A percentile compares a stretch with the other conserved stretches of the same genome.
These are phyloP conservation scores for Aspergillus avenaceus DNA, from an alignment of 495 filamentous ascomycete genomes.

Conservation along the genomic window DNA sequence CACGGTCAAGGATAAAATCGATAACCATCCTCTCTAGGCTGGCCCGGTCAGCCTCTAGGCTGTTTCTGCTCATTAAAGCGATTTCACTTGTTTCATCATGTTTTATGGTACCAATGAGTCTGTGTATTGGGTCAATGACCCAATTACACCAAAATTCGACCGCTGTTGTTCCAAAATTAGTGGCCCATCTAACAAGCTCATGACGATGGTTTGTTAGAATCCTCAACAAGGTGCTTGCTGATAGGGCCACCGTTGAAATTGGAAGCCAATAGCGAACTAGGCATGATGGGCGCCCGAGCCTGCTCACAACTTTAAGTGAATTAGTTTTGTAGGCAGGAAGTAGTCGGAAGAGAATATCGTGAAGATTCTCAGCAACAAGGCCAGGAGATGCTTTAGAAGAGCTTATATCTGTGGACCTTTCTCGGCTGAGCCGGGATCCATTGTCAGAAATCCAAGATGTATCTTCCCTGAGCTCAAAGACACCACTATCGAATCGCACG, in stretches of 20 bases:
- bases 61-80: slow-evolving; percentile 89
- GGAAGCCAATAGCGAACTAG: slow-evolving; percentile 87
- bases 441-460: slow-evolving; percentile 62
- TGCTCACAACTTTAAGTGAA: slow-evolving; percentile 43
- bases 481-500: slow-evolving; percentile 40
- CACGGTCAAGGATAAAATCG: slow-evolving; percentile 82
- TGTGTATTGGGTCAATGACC: slow-evolving; percentile 79
- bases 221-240: slow-evolving; percentile 75
- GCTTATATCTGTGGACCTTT: slow-evolving; percentile 19
- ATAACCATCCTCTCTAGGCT: slow-evolving; percentile 97
- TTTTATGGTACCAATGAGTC: slow-evolving; percentile 84
- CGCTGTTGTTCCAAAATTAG: slow-evolving; percentile 67
- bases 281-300: slow-evolving; percentile 72
- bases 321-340: slow-evolving; percentile 54
- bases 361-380: slow-evolving; percentile 62
- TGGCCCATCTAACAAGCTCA: slow-evolving; percentile 71
- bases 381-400: slow-evolving; percentile 44
- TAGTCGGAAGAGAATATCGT: slow-evolving; percentile 55
- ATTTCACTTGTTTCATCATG: slow-evolving; percentile 89
- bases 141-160: slow-evolving; percentile 94
- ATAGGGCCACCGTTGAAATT: slow-evolving; percentile 55
- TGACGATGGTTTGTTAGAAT: slow-evolving; percentile 66
- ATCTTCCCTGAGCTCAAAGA: slow-evolving; percentile 68
- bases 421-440: slow-evolving; percentile 45
- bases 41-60: slow-evolving; percentile 79